Evolutionary conservation across 768 basidiomycete species (phyloP), one percentile per base, ranked within the genome.

Genomic region (Termitomyces heimii): DNA sequence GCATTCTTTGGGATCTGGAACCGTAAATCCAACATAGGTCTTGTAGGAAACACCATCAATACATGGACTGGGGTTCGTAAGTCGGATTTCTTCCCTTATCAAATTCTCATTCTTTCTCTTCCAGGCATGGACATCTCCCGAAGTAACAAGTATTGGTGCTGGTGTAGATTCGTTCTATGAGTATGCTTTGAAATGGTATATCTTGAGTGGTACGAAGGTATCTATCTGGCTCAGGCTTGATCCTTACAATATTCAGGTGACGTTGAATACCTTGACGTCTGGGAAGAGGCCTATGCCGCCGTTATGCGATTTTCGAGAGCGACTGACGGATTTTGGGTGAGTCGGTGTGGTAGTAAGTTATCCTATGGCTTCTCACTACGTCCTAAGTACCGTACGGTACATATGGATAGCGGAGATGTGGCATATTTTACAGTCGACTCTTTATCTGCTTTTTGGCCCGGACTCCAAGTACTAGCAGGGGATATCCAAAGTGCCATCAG

Each of bases 131-230:
- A 81, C 79, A 14, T 71, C 76, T 48, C 92, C 94, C 18, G 87
- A 92, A 60, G 72, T 87, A 7, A 86, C 85, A 28, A 82, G 88
- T 1, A 89, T 95, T 32, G 96, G 96, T 26, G 97, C 97, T 6
- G 97, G 97, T 0, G 86, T 97, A 43, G 97, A 98, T 68, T 94
- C 91, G 3, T 97, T 96, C 69, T 94, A 89, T 67, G 97, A 99
- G 68, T 95, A 95, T 70, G 90, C 93, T 12, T 71, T 94, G 44
- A 95, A 95, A 66, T 93, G 92, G 85, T 94, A 94, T 67, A 85
- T 96, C 40, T 66, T 94, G 66, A 92, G 89, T 64, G 88, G 88
- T 88, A 62, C 35, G 67, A 68, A 40, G 18, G 47, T 47, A 34
- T 31, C 3, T 42, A 53, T 31, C 12, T 14, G 9, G 35, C 5